Base-by-base conservation (phyloP, 331 rosid species). In the Malus hybrid region DNA sequence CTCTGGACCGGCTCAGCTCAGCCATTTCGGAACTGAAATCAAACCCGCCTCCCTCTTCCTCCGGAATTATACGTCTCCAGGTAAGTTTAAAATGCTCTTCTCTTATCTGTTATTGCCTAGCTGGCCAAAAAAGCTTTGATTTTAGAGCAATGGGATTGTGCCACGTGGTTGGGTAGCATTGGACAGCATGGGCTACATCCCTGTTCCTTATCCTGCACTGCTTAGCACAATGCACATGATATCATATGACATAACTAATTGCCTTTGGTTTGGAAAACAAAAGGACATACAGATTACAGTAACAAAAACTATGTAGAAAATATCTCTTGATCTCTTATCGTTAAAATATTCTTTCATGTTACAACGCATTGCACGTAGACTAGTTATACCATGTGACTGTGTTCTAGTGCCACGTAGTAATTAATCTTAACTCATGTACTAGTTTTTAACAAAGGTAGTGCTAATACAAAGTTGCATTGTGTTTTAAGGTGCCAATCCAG, bases 1-100 rank as follows among this genome's bases (percentile, higher is more conserved):
- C 96, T 8, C 52, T 87, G 90, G 90, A 90, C 57, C 67, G 79
- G 11, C 93, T 93, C 76, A 78, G 68, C 76, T 63, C 76, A 36
- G 84, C 86, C 18, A 72, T 93, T 77, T 81, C 88, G 0, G 72
- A 80, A n/a, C 63, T 93, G 74, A 83, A 86, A 71, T 77, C 84
- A 4, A 86, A 87, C 13, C 82, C 92, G 44, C 96, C 96, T 10
- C 72, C 84, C 22, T 74, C 79, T 11, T n/a, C 85, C 69, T 85
- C 96, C 1, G 99, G 99, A 61, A 86, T 92, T 56, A 76, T 94
- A 10, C 94, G 97, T 67, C 86, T 94, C 60, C 91, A 94, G 82
- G 93, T 82, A 77, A 48, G 57, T 39, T 8, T 16, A 52, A 9
- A 55, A 5, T 8, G 42, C 56, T 32, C 44, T 28, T 42, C 46